Conservation (phyloP, 2,329 filamentous ascomycete species). For the Cadophora sp. region DNA sequence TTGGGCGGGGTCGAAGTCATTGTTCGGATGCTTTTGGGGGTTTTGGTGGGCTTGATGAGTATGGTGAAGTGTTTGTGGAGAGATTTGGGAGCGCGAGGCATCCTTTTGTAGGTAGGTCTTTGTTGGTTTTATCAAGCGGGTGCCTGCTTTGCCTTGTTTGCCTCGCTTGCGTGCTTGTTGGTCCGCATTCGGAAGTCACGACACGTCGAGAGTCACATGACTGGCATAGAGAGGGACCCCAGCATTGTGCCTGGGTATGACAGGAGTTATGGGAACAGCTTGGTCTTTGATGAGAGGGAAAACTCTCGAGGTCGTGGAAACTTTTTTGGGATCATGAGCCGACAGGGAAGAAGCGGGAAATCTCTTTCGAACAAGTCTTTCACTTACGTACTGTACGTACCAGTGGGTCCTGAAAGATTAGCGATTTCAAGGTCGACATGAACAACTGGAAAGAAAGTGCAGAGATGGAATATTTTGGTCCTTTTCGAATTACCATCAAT, state of each 20-base stretch:
- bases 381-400: too few species aligned
- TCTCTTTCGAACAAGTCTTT: too few species aligned
- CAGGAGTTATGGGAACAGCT: too few species aligned
- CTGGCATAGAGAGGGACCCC: too few species aligned
- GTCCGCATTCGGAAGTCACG: neutral
- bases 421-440: too few species aligned
- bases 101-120: neutral
- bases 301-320: neutral
- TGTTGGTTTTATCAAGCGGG: constrained; percentile 2
- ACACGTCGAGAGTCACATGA: constrained; percentile 7
- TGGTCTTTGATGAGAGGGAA: too few species aligned
- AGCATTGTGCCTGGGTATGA: too few species aligned
- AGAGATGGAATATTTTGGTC: neutral
- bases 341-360: neutral
- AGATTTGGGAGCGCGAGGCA: neutral
- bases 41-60: neutral
- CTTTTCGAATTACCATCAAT: neutral
- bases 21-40: neutral
- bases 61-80: neutral
- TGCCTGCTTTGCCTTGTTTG: constrained; percentile 3
- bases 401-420: too few species aligned
- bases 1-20: constrained; percentile 16
- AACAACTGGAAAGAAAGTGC: neutral
- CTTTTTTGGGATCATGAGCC: neutral
- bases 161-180: too few species aligned